Conservation (phyloP, 1,139 yeast genomes). For the Pichia sp. region DNA sequence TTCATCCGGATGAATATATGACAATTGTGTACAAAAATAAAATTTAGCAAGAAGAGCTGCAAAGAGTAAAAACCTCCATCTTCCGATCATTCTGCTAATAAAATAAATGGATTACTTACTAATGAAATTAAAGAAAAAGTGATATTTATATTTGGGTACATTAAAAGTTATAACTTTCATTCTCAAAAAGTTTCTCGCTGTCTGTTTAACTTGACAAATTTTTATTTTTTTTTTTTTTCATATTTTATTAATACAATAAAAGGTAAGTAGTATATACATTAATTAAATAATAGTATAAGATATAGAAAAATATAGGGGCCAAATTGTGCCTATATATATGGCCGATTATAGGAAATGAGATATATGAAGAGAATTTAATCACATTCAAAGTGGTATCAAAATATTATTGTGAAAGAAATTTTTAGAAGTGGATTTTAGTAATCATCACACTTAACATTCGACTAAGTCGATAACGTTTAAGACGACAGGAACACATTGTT, state of each 20-base stretch:
- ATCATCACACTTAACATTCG: constrained; percentile 39
- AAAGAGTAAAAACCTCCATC: constrained; percentile 35
- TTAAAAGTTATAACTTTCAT: too few relatives aligned
- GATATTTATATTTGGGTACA: too few relatives aligned
- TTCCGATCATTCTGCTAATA: constrained; percentile 35
- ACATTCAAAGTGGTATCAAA: constrained; percentile 5
- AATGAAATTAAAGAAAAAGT: too few relatives aligned
- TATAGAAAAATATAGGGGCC: too few relatives aligned
- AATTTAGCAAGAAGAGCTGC: constrained; percentile 33
- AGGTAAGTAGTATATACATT: too few relatives aligned
- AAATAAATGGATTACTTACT: too few relatives aligned
- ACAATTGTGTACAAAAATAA: constrained; percentile 58
- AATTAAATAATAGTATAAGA: too few relatives aligned
- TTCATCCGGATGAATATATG: constrained; percentile 97
- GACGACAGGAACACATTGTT: constrained; percentile 60
- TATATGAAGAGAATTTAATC: too few relatives aligned
- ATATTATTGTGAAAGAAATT: background rate
- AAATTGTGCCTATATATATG: background rate
- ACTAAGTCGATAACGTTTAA: constrained; percentile 59
- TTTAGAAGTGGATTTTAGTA: background rate
- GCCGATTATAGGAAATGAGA: background rate
- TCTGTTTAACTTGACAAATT: too few relatives aligned
- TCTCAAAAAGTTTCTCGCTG: too few relatives aligned
- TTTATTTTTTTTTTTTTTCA: too few relatives aligned
- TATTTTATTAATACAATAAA: too few relatives aligned